phyloP scores from a whole-genome alignment of 192 early-diverging fungal genomes.

The Mortierella antarctica region DNA sequence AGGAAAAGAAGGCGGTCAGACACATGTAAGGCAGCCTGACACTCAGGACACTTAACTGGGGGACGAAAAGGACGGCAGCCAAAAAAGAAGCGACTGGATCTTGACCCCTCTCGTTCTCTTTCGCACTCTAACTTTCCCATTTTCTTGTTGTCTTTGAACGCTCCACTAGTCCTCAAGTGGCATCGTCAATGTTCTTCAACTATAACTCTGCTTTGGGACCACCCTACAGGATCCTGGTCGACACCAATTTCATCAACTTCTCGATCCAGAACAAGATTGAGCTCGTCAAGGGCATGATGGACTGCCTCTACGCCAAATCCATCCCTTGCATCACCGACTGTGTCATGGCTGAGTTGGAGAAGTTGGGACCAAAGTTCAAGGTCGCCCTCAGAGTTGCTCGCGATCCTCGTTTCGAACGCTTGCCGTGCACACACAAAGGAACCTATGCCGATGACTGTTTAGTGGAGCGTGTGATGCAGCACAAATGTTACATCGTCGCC shows the following conservation, averaged over 20 bases:
- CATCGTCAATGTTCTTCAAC: constrained; percentile 96
- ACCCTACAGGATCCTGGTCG: constrained; percentile 95
- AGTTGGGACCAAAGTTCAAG: constrained; percentile 94
- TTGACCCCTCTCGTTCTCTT: background rate
- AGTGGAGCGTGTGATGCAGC: constrained; percentile 90
- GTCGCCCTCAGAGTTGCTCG: constrained; percentile 94
- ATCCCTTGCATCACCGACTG: constrained; percentile 98
- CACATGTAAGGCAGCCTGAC: constrained; percentile 70
- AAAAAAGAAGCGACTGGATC: background rate
- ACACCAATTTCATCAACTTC: constrained; percentile 99
- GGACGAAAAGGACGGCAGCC: background rate
- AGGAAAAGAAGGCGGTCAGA: constrained; percentile 74
- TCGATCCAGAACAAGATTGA: constrained; percentile 99
- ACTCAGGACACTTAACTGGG: background rate
- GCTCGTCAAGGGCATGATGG: constrained; percentile 97
- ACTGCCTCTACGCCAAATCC: constrained; percentile 98
- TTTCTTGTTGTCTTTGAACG: background rate
- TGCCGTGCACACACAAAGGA: constrained; percentile 97
- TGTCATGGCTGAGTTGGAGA: constrained; percentile 99
- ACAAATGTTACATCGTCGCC: constrained; percentile 98
- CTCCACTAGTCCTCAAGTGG: constrained; percentile 78
- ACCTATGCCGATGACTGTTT: constrained; percentile 99
- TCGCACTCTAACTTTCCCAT: background rate
- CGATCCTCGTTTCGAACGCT: constrained; percentile 96
- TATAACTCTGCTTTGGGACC: constrained; percentile 96